phyloP scores from a whole-genome alignment of 495 filamentous ascomycete genomes.

The Chaetomidium leptoderma region DNA sequence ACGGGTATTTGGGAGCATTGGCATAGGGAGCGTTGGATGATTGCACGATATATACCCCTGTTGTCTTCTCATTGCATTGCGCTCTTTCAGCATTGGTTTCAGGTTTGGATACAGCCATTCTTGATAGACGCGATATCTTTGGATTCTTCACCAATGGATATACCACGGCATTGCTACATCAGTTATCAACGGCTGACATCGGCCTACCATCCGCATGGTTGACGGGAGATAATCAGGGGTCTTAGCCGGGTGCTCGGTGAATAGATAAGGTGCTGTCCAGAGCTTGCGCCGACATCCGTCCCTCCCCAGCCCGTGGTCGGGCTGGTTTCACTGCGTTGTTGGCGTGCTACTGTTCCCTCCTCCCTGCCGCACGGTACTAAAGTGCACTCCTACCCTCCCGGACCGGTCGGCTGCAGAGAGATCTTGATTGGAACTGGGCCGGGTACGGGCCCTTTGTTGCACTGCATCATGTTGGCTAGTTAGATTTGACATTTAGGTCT shows the following conservation, averaged over 20 bases:
- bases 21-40: constrained; percentile 8
- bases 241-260: not conserved
- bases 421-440: constrained; percentile 8
- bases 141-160: not conserved
- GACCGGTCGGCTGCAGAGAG: constrained; percentile 5
- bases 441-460: not conserved
- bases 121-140: not conserved
- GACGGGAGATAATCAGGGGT: not conserved
- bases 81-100: not conserved
- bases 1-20: constrained; percentile 6
- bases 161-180: not conserved
- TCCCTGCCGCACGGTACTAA: constrained; percentile 7
- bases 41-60: constrained; percentile 15
- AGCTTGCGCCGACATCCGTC: not conserved
- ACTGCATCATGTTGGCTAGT: not conserved
- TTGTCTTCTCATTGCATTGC: constrained; percentile 8
- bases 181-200: constrained; percentile 4
- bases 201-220: not conserved
- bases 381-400: constrained; percentile 1
- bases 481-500: not conserved
- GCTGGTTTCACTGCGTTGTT: constrained; percentile 8
- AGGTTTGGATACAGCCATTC: not conserved
- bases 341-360: constrained; percentile 7
- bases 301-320: not conserved
- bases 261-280: constrained; percentile 1